Evolutionary conservation across 768 basidiomycete species (phyloP).

Genomic region (Termitomyces sp.): DNA sequence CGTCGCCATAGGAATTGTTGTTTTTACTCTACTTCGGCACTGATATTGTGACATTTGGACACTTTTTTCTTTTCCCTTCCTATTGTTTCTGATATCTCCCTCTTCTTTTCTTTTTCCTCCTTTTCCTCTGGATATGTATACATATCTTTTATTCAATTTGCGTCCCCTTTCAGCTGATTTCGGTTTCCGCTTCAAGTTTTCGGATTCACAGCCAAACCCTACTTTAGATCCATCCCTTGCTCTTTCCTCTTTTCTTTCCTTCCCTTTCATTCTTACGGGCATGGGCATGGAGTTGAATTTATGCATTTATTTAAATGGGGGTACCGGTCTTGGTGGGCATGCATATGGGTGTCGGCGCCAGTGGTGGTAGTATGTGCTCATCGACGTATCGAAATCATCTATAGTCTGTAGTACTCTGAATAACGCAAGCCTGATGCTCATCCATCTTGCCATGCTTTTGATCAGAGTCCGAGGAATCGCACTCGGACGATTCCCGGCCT

Average conservation of each 20-base stretch:
- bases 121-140: too few relatives aligned
- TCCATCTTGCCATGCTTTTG: too few relatives aligned
- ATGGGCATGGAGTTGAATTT: background rate
- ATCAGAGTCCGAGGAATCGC: too few relatives aligned
- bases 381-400: too few relatives aligned
- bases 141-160: background rate
- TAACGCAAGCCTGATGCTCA: background rate
- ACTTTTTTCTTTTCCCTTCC: background rate
- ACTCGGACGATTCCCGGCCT: too few relatives aligned
- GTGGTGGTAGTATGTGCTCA: background rate
- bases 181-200: background rate
- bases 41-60: background rate
- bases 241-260: background rate
- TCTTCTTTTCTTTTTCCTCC: background rate
- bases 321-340: background rate
- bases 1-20: background rate
- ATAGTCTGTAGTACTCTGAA: constrained; percentile 1
- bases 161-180: background rate
- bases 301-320: background rate
- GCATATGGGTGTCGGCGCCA: background rate
- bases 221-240: background rate
- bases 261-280: background rate
- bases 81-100: background rate
- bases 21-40: background rate
- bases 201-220: background rate